phyloP scores from a whole-genome alignment of 345 rosid genomes.

The Lepidium africanum region DNA sequence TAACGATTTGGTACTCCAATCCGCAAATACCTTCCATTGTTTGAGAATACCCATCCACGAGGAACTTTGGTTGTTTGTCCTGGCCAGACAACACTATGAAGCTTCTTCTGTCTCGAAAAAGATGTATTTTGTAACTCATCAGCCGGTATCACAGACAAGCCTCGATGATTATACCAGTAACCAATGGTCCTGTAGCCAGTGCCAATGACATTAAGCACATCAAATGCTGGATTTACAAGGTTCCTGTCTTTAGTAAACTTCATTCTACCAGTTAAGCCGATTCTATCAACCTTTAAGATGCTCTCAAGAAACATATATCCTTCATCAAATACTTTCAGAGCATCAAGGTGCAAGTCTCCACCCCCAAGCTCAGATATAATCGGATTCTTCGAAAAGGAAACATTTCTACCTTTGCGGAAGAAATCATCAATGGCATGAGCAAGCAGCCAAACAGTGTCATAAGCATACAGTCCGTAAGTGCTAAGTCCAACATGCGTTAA shows the following conservation, averaged over 20 bases:
- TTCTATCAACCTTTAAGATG: conserved; percentile 47
- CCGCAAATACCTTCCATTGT: conserved; percentile 64
- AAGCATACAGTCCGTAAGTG: conserved; percentile 63
- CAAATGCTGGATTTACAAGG: conserved; percentile 62
- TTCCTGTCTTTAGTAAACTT: conserved; percentile 46
- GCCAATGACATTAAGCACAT: conserved; percentile 71
- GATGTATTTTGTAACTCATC: conserved; percentile 40
- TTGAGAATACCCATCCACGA: conserved; percentile 89
- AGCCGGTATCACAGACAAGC: conserved; percentile 47
- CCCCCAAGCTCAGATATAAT: conserved; percentile 26
- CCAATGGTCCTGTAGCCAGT: conserved; percentile 61
- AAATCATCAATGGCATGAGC: conserved; percentile 63
- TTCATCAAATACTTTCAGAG: conserved; percentile 58
- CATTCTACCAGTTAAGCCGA: conserved; percentile 59
- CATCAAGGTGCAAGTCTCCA: conserved; percentile 59
- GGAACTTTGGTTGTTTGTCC: conserved; percentile 52
- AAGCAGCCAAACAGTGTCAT: conserved; percentile 84
- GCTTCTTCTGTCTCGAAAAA: conserved; percentile 29
- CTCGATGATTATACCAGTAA: conserved; percentile 64
- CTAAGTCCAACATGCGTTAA: conserved; percentile 56
- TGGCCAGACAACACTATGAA: conserved; percentile 60
- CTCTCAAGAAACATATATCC: conserved; percentile 50
- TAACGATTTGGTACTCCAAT: conserved; percentile 67
- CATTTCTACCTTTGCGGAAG: conserved; percentile 52
- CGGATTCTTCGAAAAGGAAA: conserved; percentile 56